Evolutionary conservation across 768 basidiomycete genomes (phyloP).

Genomic region (Suillus bovinus): DNA sequence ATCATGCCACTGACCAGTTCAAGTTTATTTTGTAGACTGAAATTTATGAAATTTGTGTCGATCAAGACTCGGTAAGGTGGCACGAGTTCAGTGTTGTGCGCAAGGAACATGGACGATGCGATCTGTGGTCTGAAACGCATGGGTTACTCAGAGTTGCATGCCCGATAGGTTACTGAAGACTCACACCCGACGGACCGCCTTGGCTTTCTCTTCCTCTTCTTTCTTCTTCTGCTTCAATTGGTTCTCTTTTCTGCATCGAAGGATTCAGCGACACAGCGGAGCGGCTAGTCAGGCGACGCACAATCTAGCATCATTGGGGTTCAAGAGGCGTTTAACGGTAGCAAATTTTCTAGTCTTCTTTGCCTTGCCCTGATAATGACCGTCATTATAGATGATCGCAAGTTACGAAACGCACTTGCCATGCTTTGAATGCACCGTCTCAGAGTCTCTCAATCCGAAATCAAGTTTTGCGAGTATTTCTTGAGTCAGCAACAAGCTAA

Average conservation of each 20-base stretch:
- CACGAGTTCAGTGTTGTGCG: constrained; percentile 93
- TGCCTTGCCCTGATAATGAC: constrained; percentile 66
- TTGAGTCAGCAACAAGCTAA: not conserved
- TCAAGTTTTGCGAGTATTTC: not conserved
- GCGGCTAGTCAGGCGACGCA: constrained; percentile 39
- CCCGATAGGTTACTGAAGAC: constrained; percentile 30
- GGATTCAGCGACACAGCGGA: constrained; percentile 4
- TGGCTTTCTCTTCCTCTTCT: constrained; percentile 77
- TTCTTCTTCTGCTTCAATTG: constrained; percentile 87
- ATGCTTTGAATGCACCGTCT: constrained; percentile 12
- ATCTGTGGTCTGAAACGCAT: constrained; percentile 62
- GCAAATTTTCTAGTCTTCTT: constrained; percentile 97
- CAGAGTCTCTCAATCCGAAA: not conserved
- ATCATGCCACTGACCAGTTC: constrained; percentile 98
- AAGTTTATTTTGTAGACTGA: constrained; percentile 95
- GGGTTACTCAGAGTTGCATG: not conserved
- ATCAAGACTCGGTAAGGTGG: constrained; percentile 97
- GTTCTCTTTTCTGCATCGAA: constrained; percentile 78
- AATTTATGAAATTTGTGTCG: constrained; percentile 99
- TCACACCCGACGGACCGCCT: constrained; percentile 77
- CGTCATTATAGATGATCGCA: not conserved
- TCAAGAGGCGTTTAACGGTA: constrained; percentile 88
- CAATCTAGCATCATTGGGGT: constrained; percentile 93
- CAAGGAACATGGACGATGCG: constrained; percentile 91
- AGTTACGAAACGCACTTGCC: constrained; percentile 14